Evolutionary conservation across 345 rosid genomes (phyloP), one percentile per base, ranked within the genome.

Genomic region (Eucalyptus tenuipes): DNA sequence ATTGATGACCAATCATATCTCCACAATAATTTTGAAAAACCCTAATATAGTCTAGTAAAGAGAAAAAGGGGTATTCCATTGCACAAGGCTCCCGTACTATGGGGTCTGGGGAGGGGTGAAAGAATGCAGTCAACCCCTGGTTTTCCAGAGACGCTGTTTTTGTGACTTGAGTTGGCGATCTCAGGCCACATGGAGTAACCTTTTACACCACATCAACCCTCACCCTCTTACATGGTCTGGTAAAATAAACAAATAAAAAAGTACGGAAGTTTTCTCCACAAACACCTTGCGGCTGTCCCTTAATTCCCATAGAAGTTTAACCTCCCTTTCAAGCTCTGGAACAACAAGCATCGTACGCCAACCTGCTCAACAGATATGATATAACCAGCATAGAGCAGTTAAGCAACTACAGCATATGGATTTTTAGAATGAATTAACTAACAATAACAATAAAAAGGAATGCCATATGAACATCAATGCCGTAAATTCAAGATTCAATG

Each of bases 281-380:
- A 86, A 87, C 86, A 97, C 99, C 99, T 95, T 97, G 45, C 97
- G 97, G 89, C 86, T 89, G 88, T 93, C 95, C 92, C 97, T 95
- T 88, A 94, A 90, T 88, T 93, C 93, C 97, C 97, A 97, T 18
- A 98, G 96, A 90, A 98, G 94, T 89, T 96, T 93, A 61, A 98
- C 98, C 94, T 98, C 99, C 89, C 94, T 96, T 90, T 96, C 99
- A 88, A 98, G 97, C 93, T 98, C 99, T 45, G 99, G 98, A 85
- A 98, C 98, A 89, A 98, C 96, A 87, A 98, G 98, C 99, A 97
- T 97, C 20, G 99, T 98, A 88, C 99, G 96, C 98, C 99, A 98
- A 24, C 99, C 99, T 98, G 92, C 88, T 87, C 90, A 91, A 25
- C 31, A 59, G 44, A 57, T 13, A 87, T 92, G 20, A 64, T 52